Conservation (phyloP, 805 yeast species). For the Sugiyamaella lignohabitans region DNA sequence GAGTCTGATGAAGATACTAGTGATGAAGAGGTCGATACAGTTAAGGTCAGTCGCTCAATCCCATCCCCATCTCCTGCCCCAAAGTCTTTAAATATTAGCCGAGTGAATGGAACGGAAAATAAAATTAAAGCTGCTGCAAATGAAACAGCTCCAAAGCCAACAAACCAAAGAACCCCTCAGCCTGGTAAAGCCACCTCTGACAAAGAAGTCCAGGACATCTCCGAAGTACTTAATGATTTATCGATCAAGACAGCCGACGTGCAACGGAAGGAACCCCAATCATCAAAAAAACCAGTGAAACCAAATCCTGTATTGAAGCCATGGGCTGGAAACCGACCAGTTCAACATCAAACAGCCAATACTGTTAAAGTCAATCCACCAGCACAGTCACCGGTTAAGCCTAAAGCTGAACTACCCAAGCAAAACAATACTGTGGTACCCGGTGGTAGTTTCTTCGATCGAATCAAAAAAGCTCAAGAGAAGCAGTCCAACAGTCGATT, state of each 20-base stretch:
- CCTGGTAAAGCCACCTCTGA: too few species aligned
- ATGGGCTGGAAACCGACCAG: too few species aligned
- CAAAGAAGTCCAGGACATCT: too few species aligned
- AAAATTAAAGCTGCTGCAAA: background rate
- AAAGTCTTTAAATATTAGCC: background rate
- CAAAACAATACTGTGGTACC: background rate
- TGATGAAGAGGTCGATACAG: too few species aligned
- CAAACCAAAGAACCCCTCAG: too few species aligned
- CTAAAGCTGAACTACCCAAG: background rate
- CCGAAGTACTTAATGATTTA: too few species aligned
- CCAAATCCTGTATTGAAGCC: background rate
- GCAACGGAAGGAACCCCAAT: background rate
- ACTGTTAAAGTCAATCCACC: background rate
- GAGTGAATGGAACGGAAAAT: background rate
- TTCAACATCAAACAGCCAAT: background rate
- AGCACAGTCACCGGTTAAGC: background rate
- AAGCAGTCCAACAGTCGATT: conserved; percentile 5
- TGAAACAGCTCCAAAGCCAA: background rate
- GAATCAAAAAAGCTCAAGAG: conserved; percentile 2
- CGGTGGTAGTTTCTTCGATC: conserved; percentile 3
- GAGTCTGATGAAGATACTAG: background rate
- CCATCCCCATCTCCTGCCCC: too few species aligned
- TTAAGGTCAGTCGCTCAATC: too few species aligned
- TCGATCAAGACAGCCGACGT: too few species aligned
- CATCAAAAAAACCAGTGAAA: background rate